Percentiles rank a stretch among this genome's conserved stretches.
Conservation (phyloP, 805 yeast genomes). For the Starmerella floricola region DNA sequence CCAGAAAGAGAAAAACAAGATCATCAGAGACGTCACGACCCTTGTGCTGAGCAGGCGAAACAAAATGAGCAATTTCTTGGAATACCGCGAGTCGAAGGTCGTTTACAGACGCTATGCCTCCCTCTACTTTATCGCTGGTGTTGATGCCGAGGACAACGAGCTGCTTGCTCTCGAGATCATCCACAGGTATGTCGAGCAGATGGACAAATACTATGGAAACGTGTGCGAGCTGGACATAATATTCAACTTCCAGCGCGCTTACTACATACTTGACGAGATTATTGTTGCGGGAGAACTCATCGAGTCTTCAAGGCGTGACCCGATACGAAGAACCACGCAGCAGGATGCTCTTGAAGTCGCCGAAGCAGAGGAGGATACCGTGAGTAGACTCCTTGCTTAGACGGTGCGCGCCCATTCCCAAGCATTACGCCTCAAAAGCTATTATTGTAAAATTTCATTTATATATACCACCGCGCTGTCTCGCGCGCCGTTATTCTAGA, state of each 20-base stretch:
- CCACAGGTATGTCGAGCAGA: conserved; percentile 88
- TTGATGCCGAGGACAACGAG: conserved; percentile 76
- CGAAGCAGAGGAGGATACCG: conserved; percentile 45
- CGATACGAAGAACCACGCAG: conserved; percentile 59
- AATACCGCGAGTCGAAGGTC: conserved; percentile 71
- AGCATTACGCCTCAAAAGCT: too few species aligned
- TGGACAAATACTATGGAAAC: conserved; percentile 91
- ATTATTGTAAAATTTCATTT: too few species aligned
- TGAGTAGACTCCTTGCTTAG: conserved; percentile 17
- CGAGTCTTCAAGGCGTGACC: conserved; percentile 72
- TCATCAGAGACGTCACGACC: conserved; percentile 76
- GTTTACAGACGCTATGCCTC: conserved; percentile 91
- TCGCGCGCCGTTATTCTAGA: too few species aligned
- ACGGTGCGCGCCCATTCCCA: too few species aligned
- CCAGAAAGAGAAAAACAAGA: conserved; percentile 75
- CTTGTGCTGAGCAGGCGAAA: conserved; percentile 73
- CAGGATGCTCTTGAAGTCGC: conserved; percentile 79
- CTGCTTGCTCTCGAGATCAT: conserved; percentile 71
- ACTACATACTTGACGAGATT: conserved; percentile 81
- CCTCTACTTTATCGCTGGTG: conserved; percentile 76
- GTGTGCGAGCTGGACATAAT: conserved; percentile 95
- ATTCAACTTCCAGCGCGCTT: conserved; percentile 89
- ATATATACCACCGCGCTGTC: too few species aligned
- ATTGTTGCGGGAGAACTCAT: conserved; percentile 77
- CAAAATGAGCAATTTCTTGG: conserved; percentile 90